Percentiles rank a stretch among this genome's conserved stretches.
Conservation (phyloP, 768 basidiomycete genomes). For the Collybiopsis confluens region DNA sequence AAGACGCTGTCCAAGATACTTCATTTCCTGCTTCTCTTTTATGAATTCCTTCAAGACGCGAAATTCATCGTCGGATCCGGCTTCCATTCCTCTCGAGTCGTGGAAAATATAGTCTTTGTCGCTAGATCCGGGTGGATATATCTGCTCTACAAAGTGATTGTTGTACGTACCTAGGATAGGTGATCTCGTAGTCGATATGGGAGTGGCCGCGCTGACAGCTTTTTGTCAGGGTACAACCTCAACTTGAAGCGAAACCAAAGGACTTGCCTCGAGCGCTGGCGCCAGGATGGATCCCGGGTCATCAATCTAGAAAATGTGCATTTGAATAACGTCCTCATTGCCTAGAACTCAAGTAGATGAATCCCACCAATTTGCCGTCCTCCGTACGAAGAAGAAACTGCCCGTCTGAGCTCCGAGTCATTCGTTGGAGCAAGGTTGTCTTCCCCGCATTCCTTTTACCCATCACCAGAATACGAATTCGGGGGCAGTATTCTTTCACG, state of each 20-base stretch:
- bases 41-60: constrained; percentile 12
- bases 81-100: constrained; percentile 19
- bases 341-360: background rate
- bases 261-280: background rate
- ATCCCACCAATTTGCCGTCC: background rate
- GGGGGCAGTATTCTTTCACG: background rate
- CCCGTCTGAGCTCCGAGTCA: background rate
- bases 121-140: constrained; percentile 9
- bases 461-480: background rate
- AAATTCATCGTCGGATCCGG: constrained; percentile 11
- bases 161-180: background rate
- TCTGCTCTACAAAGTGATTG: background rate
- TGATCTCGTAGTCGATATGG: constrained; percentile 2
- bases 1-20: constrained; percentile 8
- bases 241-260: background rate
- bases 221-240: too few species aligned
- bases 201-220: background rate
- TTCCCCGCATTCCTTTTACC: constrained; percentile 1
- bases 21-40: background rate
- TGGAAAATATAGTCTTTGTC: constrained; percentile 18
- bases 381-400: background rate
- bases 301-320: background rate
- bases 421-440: background rate
- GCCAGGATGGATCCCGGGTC: background rate
- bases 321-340: too few species aligned